These are phyloP conservation scores for Fusarium nematophilum DNA, from an alignment of 2,329 filamentous ascomycete genomes.

Conservation along the genomic window DNA sequence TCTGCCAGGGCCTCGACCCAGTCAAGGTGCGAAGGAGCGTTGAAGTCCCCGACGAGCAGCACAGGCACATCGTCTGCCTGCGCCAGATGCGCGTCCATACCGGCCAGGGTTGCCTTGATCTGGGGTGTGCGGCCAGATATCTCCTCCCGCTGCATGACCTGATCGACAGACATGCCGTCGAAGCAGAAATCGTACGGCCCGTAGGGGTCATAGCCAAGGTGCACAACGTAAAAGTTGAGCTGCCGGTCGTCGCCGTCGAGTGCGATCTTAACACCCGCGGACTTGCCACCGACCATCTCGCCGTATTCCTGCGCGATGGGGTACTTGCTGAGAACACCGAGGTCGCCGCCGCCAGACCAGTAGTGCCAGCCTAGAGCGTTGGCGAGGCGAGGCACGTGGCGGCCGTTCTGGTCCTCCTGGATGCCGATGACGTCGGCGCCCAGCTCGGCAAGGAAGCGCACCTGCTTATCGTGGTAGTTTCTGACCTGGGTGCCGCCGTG, in stretches of 20 bases:
- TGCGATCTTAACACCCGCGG: constrained; percentile 48
- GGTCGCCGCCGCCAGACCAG: constrained; percentile 48
- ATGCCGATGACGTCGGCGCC: constrained; percentile 52
- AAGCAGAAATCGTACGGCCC: constrained; percentile 59
- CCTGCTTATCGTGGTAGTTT: constrained; percentile 53
- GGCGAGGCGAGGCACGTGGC: constrained; percentile 48
- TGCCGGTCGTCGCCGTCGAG: constrained; percentile 48
- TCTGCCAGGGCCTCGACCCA: constrained; percentile 49
- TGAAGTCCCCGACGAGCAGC: constrained; percentile 55
- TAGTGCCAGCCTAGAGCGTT: constrained; percentile 54
- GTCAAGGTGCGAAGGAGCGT: constrained; percentile 58
- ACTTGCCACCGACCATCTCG: constrained; percentile 34
- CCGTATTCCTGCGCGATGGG: constrained; percentile 50
- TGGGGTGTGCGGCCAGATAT: constrained; percentile 53
- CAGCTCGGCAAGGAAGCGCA: constrained; percentile 48
- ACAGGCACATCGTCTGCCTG: constrained; percentile 49
- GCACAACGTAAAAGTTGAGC: constrained; percentile 51
- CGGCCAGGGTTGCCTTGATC: constrained; percentile 49
- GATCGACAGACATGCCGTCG: constrained; percentile 46
- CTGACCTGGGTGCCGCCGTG: constrained; percentile 50
- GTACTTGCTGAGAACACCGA: constrained; percentile 53
- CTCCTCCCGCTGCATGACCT: constrained; percentile 50
- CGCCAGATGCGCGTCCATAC: constrained; percentile 48
- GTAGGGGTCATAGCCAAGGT: constrained; percentile 54
- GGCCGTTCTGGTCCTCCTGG: constrained; percentile 49